A percentile compares a stretch with the other conserved stretches of the same genome.
These are phyloP conservation scores for Zygosaccharomyces rouxii DNA, from an alignment of 805 yeast genomes.

Conservation along the genomic window DNA sequence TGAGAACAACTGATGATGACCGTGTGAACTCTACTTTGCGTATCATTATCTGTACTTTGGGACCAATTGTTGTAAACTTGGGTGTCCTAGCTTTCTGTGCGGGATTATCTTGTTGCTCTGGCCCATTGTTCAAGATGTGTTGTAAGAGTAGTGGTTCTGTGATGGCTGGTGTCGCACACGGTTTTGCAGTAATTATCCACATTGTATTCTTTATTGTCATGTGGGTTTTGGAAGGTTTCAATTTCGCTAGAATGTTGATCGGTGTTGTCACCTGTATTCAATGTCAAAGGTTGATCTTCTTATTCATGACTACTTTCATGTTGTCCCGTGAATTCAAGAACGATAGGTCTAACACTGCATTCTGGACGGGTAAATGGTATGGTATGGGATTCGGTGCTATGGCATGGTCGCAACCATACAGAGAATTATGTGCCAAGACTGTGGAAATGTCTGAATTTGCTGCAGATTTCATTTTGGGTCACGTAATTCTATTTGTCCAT, in stretches of 20 bases:
- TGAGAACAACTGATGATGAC: conserved; percentile 42
- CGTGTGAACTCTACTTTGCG: conserved; percentile 67
- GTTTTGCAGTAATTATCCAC: conserved; percentile 85
- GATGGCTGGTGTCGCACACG: conserved; percentile 93
- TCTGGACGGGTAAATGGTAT: conserved; percentile 99
- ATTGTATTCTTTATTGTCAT: conserved; percentile 84
- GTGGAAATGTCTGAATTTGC: conserved; percentile 94
- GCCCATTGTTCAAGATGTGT: conserved; percentile 90
- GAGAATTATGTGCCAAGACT: conserved; percentile 92
- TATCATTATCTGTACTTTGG: conserved; percentile 75
- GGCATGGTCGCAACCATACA: conserved; percentile 92
- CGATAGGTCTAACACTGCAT: conserved; percentile 92
- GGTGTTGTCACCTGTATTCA: conserved; percentile 83
- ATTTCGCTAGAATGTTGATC: conserved; percentile 76
- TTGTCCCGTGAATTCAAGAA: conserved; percentile 95
- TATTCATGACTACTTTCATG: conserved; percentile 68
- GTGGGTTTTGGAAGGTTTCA: conserved; percentile 97
- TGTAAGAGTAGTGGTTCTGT: conserved; percentile 97
- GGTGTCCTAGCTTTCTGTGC: conserved; percentile 77
- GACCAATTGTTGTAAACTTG: conserved; percentile 85
- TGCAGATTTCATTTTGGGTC: conserved; percentile 94
- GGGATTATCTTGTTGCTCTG: conserved; percentile 92
- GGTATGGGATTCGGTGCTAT: conserved; percentile 88
- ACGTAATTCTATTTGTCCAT: conserved; percentile 79
- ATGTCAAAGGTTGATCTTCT: conserved; percentile 83